phyloP scores from a whole-genome alignment of 2,329 filamentous ascomycete genomes.

The Lasiodiplodia theobromae region DNA sequence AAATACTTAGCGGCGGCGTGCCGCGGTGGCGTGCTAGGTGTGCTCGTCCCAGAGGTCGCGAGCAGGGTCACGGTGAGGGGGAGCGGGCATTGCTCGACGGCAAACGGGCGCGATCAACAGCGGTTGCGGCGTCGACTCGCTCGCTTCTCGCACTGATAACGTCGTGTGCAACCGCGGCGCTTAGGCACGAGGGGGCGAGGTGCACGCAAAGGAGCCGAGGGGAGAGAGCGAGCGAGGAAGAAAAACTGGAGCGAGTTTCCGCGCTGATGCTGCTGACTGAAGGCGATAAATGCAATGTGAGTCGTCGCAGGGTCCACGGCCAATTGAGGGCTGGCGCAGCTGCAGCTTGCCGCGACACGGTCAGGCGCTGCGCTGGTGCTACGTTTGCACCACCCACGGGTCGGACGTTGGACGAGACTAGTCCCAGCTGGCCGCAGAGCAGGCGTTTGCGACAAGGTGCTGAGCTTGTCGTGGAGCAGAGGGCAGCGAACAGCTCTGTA shows the following conservation, averaged over 20 bases:
- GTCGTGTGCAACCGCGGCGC: not conserved
- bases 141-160: not conserved
- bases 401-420: no score
- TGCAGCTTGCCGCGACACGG: not conserved
- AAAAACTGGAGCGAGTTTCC: not conserved
- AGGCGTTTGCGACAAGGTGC: not conserved
- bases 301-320: constrained; percentile 4
- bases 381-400: not conserved
- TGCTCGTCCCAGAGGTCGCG: not conserved
- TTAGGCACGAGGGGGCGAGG: not conserved
- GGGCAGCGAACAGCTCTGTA: not conserved
- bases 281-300: not conserved
- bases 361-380: constrained; percentile 12
- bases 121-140: constrained; percentile 9
- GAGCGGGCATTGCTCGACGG: constrained; percentile 5
- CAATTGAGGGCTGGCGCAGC: constrained; percentile 9
- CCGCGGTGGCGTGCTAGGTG: not conserved
- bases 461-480: not conserved
- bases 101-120: not conserved
- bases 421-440: not conserved
- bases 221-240: not conserved
- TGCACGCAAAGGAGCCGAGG: not conserved
- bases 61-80: not conserved
- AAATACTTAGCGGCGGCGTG: no score
- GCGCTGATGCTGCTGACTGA: constrained; percentile 14